Evolutionary conservation across 768 basidiomycete species (phyloP).

Genomic region (Thelephora ganbajun): DNA sequence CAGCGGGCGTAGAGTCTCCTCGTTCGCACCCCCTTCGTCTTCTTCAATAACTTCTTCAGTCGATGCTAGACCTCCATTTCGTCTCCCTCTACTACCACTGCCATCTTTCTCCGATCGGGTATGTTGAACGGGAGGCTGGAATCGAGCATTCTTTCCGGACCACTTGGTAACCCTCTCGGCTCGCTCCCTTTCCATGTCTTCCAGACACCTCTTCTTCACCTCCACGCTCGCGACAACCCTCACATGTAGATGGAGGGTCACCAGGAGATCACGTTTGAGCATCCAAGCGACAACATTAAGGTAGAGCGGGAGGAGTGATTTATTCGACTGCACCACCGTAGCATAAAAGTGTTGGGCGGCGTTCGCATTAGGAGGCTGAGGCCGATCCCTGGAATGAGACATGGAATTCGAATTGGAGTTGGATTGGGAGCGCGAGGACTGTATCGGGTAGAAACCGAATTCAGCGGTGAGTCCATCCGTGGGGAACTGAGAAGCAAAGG

Average conservation of each 20-base stretch:
- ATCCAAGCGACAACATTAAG: conserved; percentile 85
- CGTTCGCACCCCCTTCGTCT: conserved; percentile 6
- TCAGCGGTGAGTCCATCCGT: conserved; percentile 48
- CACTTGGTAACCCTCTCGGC: conserved; percentile 20
- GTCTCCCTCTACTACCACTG: conserved; percentile 8
- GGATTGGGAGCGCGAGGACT: too few species aligned
- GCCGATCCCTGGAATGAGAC: too few species aligned
- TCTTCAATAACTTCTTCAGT: conserved; percentile 4
- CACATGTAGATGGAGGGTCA: conserved; percentile 75
- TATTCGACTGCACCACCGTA: conserved; percentile 56
- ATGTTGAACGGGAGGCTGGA: not conserved
- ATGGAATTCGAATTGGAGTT: too few species aligned
- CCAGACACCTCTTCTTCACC: conserved; percentile 45
- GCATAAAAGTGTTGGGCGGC: conserved; percentile 75
- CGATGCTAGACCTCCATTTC: not conserved
- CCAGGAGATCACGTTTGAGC: conserved; percentile 73
- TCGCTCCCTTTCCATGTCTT: conserved; percentile 25
- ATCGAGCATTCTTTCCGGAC: conserved; percentile 16
- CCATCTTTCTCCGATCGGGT: conserved; percentile 4
- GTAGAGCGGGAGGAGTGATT: conserved; percentile 56
- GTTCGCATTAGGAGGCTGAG: too few species aligned
- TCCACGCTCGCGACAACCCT: conserved; percentile 68
- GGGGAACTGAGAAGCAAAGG: conserved; percentile 85
- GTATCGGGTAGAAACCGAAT: too few species aligned
- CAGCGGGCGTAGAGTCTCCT: not conserved